phyloP scores from a whole-genome alignment of 1,139 yeast species.

The Blastobotrys malaysiensis region DNA sequence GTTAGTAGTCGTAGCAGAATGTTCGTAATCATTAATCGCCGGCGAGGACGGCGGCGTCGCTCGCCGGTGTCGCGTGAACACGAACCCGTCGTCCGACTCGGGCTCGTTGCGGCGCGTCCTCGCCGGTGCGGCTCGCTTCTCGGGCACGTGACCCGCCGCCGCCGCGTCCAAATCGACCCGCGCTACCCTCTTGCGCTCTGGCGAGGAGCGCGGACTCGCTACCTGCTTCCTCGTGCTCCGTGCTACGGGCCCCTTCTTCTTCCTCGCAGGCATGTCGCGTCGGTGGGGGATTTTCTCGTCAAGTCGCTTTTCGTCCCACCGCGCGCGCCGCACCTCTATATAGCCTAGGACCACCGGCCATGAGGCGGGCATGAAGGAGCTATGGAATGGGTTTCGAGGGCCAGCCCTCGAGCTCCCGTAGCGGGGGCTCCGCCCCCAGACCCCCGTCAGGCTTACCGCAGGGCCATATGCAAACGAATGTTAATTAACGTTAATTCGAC shows the following conservation, averaged over 20 bases:
- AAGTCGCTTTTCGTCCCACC: not conserved
- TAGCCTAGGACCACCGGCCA: too few species aligned
- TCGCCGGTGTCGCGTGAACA: constrained; percentile 16
- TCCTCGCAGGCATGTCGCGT: not conserved
- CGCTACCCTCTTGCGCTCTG: not conserved
- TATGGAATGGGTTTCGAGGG: too few species aligned
- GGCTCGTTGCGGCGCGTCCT: not conserved
- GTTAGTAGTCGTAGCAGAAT: not conserved
- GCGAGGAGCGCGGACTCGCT: not conserved
- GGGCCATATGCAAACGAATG: too few species aligned
- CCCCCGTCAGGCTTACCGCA: too few species aligned
- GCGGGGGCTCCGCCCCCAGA: too few species aligned
- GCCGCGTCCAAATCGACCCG: not conserved
- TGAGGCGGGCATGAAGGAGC: too few species aligned
- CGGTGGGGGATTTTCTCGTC: not conserved
- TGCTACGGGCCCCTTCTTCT: not conserved
- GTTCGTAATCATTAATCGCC: not conserved
- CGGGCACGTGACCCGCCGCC: not conserved
- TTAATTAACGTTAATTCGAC: too few species aligned
- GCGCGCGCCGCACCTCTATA: not conserved
- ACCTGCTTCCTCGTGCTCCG: not conserved
- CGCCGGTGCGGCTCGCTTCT: not conserved
- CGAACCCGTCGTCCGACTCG: constrained; percentile 21
- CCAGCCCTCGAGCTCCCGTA: too few species aligned
- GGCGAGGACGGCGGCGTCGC: constrained; percentile 10